Conservation (phyloP, 331 rosid genomes). For the Cydonia oblonga region DNA sequence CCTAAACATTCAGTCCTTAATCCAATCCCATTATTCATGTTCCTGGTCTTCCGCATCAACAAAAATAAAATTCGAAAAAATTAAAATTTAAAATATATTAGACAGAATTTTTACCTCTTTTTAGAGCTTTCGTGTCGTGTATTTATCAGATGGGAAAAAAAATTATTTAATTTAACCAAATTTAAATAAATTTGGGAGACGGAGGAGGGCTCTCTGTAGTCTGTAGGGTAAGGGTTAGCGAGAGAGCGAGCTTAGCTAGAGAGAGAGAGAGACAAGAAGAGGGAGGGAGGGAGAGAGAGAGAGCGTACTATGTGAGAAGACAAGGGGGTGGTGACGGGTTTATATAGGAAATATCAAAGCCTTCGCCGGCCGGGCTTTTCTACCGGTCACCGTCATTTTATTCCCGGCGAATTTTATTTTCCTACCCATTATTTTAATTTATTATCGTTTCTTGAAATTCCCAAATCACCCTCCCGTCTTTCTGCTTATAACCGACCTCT, state of each 20-base stretch:
- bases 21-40: constrained; percentile 26
- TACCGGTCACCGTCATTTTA: constrained; percentile 32
- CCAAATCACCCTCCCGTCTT: not conserved
- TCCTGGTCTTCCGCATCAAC: constrained; percentile 11
- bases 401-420: constrained; percentile 7
- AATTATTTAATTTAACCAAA: not conserved
- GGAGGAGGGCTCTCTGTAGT: not conserved
- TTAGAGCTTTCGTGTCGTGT: not conserved
- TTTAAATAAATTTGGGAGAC: not conserved
- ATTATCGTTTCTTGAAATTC: not conserved
- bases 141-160: not conserved
- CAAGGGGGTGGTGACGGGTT: constrained; percentile 47
- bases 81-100: not conserved
- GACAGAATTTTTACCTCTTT: constrained; percentile 25
- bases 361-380: constrained; percentile 24
- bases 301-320: constrained; percentile 36
- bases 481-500: not conserved
- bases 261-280: not conserved
- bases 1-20: constrained; percentile 22
- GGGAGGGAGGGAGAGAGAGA: constrained; percentile 7
- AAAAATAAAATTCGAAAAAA: not conserved
- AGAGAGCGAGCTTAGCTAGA: constrained; percentile 6
- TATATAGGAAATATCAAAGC: constrained; percentile 72
- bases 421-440: not conserved
- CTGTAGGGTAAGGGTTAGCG: not conserved